Evolutionary conservation across 108 stramenopile species (phyloP).

Genomic region (Pseudonitzschia multiseries): DNA sequence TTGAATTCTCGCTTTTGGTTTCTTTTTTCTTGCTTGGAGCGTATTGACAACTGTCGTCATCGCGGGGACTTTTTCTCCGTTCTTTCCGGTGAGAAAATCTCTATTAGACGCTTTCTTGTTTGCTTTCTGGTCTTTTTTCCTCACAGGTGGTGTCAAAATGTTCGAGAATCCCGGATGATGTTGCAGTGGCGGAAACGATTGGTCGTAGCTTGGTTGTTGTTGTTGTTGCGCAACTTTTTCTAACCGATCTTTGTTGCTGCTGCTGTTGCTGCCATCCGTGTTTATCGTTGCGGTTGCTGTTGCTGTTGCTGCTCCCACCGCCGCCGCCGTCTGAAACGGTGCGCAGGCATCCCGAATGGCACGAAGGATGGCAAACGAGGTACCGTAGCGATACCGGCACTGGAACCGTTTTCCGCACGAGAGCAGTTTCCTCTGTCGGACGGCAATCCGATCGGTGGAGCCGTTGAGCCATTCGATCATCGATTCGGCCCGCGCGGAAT

Average conservation of each 20-base stretch:
- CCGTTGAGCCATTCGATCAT: slow-evolving; percentile 39
- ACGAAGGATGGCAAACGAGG: slow-evolving; percentile 69
- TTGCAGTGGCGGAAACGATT: slow-evolving; percentile 49
- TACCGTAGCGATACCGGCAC: slow-evolving; percentile 40
- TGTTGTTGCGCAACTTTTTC: not conserved
- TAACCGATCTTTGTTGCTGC: not conserved
- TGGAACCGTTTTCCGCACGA: slow-evolving; percentile 37
- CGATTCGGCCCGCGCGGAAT: slow-evolving; percentile 1
- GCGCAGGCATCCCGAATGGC: slow-evolving; percentile 80
- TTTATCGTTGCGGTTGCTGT: not conserved
- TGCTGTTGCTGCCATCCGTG: not conserved
- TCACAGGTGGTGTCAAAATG: slow-evolving; percentile 1
- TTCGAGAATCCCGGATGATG: slow-evolving; percentile 24
- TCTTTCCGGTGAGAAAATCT: not conserved
- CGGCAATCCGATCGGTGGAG: slow-evolving; percentile 20
- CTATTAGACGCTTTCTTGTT: not conserved
- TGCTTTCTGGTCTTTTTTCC: slow-evolving; percentile 19
- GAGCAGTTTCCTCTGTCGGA: slow-evolving; percentile 15
- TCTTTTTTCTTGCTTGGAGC: slow-evolving; percentile 21
- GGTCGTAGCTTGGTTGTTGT: slow-evolving; percentile 30
- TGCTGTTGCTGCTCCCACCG: slow-evolving; percentile 13
- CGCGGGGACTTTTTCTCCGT: slow-evolving; percentile 7
- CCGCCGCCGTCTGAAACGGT: slow-evolving; percentile 34
- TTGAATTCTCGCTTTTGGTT: slow-evolving; percentile 16
- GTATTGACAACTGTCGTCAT: slow-evolving; percentile 14